Percentiles rank a stretch among this genome's conserved stretches.
These are phyloP conservation scores for Sporothrix pallida DNA, from an alignment of 2,329 filamentous ascomycete genomes.

Conservation along the genomic window DNA sequence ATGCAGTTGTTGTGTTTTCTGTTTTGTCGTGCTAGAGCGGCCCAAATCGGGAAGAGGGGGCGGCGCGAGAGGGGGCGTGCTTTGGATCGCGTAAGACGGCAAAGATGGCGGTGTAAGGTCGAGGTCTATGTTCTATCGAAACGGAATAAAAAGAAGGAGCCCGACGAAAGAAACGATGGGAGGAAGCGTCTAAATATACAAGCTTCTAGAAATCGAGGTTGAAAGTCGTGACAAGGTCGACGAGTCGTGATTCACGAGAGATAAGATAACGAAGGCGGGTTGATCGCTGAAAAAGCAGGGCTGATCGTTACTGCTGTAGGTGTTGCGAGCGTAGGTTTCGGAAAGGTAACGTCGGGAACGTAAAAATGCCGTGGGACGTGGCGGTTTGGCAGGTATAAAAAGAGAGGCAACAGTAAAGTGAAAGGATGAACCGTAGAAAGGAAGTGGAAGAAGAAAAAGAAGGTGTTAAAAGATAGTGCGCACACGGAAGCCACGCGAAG, in stretches of 20 bases:
- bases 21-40: neutral
- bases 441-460: neutral
- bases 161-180: neutral
- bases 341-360: conserved; percentile 3
- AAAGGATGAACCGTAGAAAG: neutral
- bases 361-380: neutral
- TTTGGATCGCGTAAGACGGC: conserved; percentile 1
- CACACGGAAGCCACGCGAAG: conserved; percentile 13
- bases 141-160: neutral
- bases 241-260: neutral
- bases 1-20: neutral
- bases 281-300: conserved; percentile 6
- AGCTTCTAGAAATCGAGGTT: neutral
- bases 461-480: neutral
- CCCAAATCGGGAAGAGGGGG: neutral
- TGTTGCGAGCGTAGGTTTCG: neutral
- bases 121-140: neutral
- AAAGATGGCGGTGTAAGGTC: neutral
- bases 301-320: conserved; percentile 14
- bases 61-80: neutral
- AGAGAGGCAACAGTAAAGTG: neutral
- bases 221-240: conserved; percentile 13
- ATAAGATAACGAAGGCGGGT: conserved; percentile 9
- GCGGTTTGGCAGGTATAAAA: neutral
- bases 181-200: neutral